Base-by-base conservation (phyloP, 164 flowering plant species). In the Vitis cinerea region DNA sequence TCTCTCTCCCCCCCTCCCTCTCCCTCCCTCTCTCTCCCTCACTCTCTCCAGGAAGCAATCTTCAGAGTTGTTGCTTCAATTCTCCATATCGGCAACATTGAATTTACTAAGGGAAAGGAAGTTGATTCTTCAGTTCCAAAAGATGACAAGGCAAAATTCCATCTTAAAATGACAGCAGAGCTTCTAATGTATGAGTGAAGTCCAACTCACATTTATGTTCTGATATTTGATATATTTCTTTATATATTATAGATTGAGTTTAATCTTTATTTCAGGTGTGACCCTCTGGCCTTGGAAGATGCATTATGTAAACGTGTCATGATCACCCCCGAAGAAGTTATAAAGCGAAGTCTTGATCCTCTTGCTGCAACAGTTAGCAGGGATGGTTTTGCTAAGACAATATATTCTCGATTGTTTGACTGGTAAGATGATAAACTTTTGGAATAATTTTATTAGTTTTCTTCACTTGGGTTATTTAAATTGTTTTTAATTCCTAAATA, bases 271-370 rank as follows among this genome's bases (percentile, higher is more conserved):
- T 47, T 61, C 63, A 86, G 90, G 90, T 84, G 88, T 77, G 88
- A 86, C 72, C 64, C 72, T 61, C 59, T 52, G 57, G 85, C 76
- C 58, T 70, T 86, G 59, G 84, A 86, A 79, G 88, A 84, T 79
- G 88, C 90, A 59, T 73, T 86, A 44, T 78, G 86, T 66, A 83
- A 86, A 77, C 88, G 90, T 77, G 77, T 80, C 48, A 86, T 86
- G 90, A 69, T 86, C 31, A 86, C 90, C 17, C 90, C 88, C n/a
- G 90, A 86, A 78, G 90, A 86, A 80, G 80, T 86, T 47, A 86
- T 86, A 44, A 84, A 86, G 61, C 77, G 86, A 72, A 75, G 83
- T 44, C 86, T 86, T 57, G 87, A 86, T 75, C 87, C 90, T 55
- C 77, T 79, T 23, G 79, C 86, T 68, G 90, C 89, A 48, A 50